These are phyloP conservation scores for Cordyceps farinosa DNA, from an alignment of 2,329 filamentous ascomycete species.

Conservation along the genomic window DNA sequence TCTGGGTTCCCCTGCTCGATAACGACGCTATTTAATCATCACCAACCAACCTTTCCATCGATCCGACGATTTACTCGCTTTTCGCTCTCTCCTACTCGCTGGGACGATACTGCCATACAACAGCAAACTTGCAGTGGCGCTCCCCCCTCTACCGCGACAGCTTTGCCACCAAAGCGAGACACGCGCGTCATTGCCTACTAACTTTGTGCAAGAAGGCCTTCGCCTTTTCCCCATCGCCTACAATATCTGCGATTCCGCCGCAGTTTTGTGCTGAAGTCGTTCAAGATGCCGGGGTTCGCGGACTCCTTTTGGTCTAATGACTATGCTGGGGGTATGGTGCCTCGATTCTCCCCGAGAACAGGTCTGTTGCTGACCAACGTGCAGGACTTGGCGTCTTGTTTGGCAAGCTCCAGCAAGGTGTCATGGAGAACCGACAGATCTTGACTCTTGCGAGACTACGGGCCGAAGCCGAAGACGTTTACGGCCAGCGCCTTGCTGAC, in stretches of 20 bases:
- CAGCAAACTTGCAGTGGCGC: neutral
- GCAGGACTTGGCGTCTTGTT: slow-evolving; percentile 87
- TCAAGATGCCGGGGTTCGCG: slow-evolving; percentile 79
- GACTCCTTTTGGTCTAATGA: slow-evolving; percentile 98
- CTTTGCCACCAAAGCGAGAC: slow-evolving; percentile 4
- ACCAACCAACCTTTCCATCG: neutral
- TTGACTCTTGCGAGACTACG: slow-evolving; percentile 88
- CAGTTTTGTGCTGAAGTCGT: slow-evolving; percentile 19
- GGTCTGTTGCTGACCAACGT: slow-evolving; percentile 18
- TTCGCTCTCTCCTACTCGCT: neutral
- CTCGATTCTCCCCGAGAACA: neutral
- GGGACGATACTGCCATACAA: neutral
- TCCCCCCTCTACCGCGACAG: neutral
- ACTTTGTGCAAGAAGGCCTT: neutral
- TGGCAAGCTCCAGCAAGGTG: slow-evolving; percentile 92
- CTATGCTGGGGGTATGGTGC: slow-evolving; percentile 78
- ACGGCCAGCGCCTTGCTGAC: slow-evolving; percentile 74
- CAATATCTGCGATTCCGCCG: neutral
- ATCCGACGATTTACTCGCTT: neutral
- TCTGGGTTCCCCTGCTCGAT: neutral
- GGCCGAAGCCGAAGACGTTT: slow-evolving; percentile 90
- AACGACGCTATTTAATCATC: neutral
- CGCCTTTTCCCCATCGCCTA: neutral
- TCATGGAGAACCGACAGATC: slow-evolving; percentile 91
- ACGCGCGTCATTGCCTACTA: slow-evolving; percentile 7